A percentile compares a stretch with the other conserved stretches of the same genome.
Conservation (phyloP, 495 filamentous ascomycete species). For the Usnea hakonensis region DNA sequence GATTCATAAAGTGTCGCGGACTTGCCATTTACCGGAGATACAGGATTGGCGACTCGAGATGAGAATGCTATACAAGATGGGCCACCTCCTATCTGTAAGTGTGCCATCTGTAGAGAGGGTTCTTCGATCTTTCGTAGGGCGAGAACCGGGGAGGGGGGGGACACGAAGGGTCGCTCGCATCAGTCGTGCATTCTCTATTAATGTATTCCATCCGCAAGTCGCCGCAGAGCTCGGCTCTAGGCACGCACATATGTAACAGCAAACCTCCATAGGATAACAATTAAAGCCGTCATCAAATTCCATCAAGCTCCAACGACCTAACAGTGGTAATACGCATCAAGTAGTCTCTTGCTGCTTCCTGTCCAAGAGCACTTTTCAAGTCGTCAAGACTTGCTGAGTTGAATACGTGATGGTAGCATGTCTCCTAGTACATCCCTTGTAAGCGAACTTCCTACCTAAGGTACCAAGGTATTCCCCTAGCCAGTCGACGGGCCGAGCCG, state of each 20-base stretch:
- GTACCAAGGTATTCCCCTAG: too few species aligned
- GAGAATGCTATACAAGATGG: not conserved
- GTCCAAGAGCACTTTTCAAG: slow-evolving; percentile 10
- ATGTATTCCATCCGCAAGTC: not conserved
- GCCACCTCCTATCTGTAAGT: slow-evolving; percentile 7
- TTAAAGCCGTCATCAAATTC: too few species aligned
- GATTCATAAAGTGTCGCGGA: not conserved
- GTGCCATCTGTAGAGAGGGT: slow-evolving; percentile 1
- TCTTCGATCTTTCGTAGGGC: not conserved
- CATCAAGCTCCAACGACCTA: not conserved
- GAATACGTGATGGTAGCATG: too few species aligned
- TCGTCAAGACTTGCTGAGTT: too few species aligned
- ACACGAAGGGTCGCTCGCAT: slow-evolving; percentile 4
- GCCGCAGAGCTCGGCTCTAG: not conserved
- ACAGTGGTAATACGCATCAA: not conserved
- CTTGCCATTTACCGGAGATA: slow-evolving; percentile 10
- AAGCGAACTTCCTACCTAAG: too few species aligned
- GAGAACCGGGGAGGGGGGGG: not conserved
- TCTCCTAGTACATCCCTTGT: too few species aligned
- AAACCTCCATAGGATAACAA: too few species aligned
- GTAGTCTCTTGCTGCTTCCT: slow-evolving; percentile 10
- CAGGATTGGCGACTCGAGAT: not conserved
- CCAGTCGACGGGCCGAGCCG: not conserved
- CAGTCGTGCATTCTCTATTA: slow-evolving; percentile 2
- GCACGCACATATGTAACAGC: too few species aligned